Evolutionary conservation across 2,329 filamentous ascomycete species (phyloP), one percentile per base, ranked within the genome.

Genomic region (Claviceps paspali): DNA sequence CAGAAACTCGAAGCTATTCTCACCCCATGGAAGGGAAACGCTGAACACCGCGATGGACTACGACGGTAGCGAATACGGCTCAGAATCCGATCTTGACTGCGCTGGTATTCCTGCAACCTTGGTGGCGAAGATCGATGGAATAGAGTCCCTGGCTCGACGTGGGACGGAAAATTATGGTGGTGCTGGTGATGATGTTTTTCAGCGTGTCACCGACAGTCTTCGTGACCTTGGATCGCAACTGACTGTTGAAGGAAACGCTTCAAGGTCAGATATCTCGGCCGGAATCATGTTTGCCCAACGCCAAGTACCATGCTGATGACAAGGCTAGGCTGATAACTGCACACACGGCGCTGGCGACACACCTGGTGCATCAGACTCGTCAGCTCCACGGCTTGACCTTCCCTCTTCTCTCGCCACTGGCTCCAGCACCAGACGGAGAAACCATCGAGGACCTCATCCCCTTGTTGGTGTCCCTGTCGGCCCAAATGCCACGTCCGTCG

Each of bases 61-160:
- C 50, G 79, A 83, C 49, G 79, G 79, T 6, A 82, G 76, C 46
- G 78, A 84, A 52, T 84, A 82, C 51, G 79, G 79, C 5, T 80
- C 74, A 1, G 77, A 82, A 45, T 78, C 76, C 3, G 79, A 83
- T 50, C 60, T 83, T 14, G 79, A 83, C 24, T 67, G 70, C 9
- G 64, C 76, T n/a, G 76, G 76, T 15, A 77, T 85, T 52, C 72
- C 76, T 6, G 66, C 73, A 0, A 75, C 70, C 18, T 58, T 86
- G 33, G 70, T 83, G 37, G 68, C 75, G 29, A 75, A 74, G 54
- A 82, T 86, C 50, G 78, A 81, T 46, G 76, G 75, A 19, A 70
- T 86, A 31, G 81, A 85, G 54, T 76, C 75, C 38, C 58, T 85
- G 38, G 80, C 75, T 47, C 63, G 79, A 52, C 62, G 73, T 43